Conservation (phyloP, 2,329 filamentous ascomycete genomes). For the Seiridium cupressi region DNA sequence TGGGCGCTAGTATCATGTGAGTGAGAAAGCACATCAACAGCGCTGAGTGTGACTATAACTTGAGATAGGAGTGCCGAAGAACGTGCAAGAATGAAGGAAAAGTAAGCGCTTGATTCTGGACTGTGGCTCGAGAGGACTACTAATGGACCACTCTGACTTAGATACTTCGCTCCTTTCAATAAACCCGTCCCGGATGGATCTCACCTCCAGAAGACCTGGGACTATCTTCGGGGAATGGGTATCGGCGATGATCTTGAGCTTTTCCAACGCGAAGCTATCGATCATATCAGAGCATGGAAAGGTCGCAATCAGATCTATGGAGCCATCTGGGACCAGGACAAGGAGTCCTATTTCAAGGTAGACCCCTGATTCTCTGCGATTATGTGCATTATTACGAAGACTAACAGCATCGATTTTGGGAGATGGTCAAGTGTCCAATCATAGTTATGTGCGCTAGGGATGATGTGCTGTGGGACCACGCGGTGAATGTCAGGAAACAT, state of each 20-base stretch:
- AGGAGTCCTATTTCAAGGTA: constrained; percentile 4
- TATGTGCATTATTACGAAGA: not conserved
- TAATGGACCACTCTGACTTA: not conserved
- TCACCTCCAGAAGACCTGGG: constrained; percentile 12
- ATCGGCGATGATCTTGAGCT: constrained; percentile 9
- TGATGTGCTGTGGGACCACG: constrained; percentile 8
- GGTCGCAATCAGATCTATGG: constrained; percentile 12
- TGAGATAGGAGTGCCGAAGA: constrained; percentile 3
- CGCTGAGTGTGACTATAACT: not conserved
- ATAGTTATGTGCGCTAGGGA: constrained; percentile 11
- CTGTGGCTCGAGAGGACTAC: not conserved
- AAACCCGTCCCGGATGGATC: constrained; percentile 10
- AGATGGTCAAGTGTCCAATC: constrained; percentile 8
- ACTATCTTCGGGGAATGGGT: constrained; percentile 9
- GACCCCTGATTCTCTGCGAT: not conserved
- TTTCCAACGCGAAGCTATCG: constrained; percentile 9
- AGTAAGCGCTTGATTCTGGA: not conserved
- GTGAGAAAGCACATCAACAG: not conserved
- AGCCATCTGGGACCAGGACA: constrained; percentile 11
- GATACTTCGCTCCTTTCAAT: constrained; percentile 9
- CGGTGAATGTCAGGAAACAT: not conserved
- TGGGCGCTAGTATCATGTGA: constrained; percentile 8
- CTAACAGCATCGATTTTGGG: not conserved
- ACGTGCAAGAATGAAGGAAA: constrained; percentile 7
- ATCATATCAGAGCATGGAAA: constrained; percentile 11